Evolutionary conservation across 345 rosid genomes (phyloP), one percentile per base, ranked within the genome.

Genomic region (Hevea brasiliensis): DNA sequence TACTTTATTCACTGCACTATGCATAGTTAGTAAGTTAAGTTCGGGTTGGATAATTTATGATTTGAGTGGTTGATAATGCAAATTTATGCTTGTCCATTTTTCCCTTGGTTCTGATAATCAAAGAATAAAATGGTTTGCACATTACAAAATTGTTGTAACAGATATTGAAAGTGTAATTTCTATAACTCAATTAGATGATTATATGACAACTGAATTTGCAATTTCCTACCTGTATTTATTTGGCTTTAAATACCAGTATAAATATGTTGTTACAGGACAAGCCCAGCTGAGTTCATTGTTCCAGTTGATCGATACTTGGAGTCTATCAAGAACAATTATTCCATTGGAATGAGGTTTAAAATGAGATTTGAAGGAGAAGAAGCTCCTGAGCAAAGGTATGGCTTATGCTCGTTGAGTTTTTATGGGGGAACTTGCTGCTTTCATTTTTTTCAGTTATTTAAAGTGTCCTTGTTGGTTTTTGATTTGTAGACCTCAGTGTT

Each of bases 321-420:
- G 62, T 76, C 86, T 61, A 77, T 50, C 32, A 81, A 78, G 72
- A 76, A 61, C 51, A 77, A 84, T 65, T 81, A 74, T 65, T 71
- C 86, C 21, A 80, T 87, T 17, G 90, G 90, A 35, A 83, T 83
- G 90, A 84, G 90, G 69, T 87, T 87, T 74, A 87, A 83, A 71
- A 87, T 87, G 90, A 83, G 80, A 68, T 87, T 87, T 74, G 90
- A 87, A 70, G 88, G 87, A 62, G 85, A 80, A 75, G 91, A 85
- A 79, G 82, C 83, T 76, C 84, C 89, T 6, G 91, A 85, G 53
- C 89, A 86, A 72, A 85, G 89, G 91, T 88, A 65, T 44, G 21
- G 20, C 44, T 35, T 1, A 40, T 32, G 8, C 64, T 55, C 57
- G 4, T 23, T 6, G 0, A 32, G 65, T 59, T 35, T 45, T 45